Conservation (phyloP, 192 early-diverging fungal species). For the Backusella sp. region DNA sequence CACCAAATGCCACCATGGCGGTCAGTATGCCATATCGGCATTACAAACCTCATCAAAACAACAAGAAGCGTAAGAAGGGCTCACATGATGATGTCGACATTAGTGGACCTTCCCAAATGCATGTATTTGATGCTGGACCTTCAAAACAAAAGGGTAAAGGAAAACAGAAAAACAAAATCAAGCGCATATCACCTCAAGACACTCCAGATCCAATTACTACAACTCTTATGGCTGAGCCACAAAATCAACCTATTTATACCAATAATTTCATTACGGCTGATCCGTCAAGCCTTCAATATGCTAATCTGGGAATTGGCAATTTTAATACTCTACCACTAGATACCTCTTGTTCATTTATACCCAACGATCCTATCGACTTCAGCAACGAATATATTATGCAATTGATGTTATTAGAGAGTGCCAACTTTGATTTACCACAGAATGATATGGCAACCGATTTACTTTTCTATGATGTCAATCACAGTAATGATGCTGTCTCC, state of each 20-base stretch:
- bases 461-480: conserved; percentile 2
- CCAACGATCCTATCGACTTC: not conserved
- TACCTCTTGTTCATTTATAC: not conserved
- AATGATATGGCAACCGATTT: not conserved
- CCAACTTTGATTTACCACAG: not conserved
- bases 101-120: not conserved
- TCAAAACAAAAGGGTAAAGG: not conserved
- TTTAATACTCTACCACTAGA: not conserved
- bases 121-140: conserved; percentile 4
- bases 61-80: not conserved
- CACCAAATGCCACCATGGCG: not conserved
- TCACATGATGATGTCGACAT: not conserved
- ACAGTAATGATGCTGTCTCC: not conserved
- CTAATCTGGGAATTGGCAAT: conserved; percentile 5
- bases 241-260: conserved; percentile 3
- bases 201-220: not conserved
- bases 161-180: not conserved
- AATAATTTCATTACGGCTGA: not conserved
- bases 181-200: not conserved
- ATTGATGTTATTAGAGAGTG: not conserved
- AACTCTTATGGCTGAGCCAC: not conserved
- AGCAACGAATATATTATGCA: not conserved
- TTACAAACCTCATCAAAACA: not conserved
- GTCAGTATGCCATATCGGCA: not conserved
- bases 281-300: not conserved